Evolutionary conservation across 805 yeast genomes (phyloP), one percentile per base, ranked within the genome.

Genomic region (Spathaspora sp.): DNA sequence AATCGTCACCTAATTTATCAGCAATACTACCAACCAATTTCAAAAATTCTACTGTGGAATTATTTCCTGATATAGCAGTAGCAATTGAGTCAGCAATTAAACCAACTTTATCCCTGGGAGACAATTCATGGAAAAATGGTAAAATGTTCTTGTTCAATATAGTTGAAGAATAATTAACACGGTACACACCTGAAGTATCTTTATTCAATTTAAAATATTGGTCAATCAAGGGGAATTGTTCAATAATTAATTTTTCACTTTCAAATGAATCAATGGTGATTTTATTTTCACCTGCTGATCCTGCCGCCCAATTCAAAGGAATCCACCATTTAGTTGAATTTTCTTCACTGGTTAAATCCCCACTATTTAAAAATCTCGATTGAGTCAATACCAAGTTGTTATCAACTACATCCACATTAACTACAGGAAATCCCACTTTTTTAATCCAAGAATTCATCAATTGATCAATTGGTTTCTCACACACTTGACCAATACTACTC

Each of bases 391-490:
- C 62, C 55, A 85, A 66, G 18, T 62, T 56, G 2, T 61, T 60
- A 11, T 65, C 72, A 5, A 67, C 64, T 50, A 73, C 68, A 8
- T 62, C 64, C 14, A 85, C 91, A 42, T 75, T 69, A 28, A 89
- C 58, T 28, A 86, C 73, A 3, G 96, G 96, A 69, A 73, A 88
- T 5, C 96, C 96, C 47, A 85, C 79, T 54, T 82, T 77, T 49
- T 78, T 75, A 57, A 87, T 86, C 96, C 96, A 89, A 18, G 80
- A 71, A 52, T 79, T 78, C 85, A 89, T 85, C 61, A 83, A 76
- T 23, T 63, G 51, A 53, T 73, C 73, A 39, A 89, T 80, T 49
- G 88, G 83, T 60, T 77, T 69, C 20, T 87, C 87, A 2, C 87
- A 76, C 12, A 76, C 87, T 50, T 79, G 85, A 49, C 83, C 69